Evolutionary conservation across 1,284 basidiomycete genomes (phyloP), one percentile per base, ranked within the genome.

Genomic region (Xanthoconium separans): DNA sequence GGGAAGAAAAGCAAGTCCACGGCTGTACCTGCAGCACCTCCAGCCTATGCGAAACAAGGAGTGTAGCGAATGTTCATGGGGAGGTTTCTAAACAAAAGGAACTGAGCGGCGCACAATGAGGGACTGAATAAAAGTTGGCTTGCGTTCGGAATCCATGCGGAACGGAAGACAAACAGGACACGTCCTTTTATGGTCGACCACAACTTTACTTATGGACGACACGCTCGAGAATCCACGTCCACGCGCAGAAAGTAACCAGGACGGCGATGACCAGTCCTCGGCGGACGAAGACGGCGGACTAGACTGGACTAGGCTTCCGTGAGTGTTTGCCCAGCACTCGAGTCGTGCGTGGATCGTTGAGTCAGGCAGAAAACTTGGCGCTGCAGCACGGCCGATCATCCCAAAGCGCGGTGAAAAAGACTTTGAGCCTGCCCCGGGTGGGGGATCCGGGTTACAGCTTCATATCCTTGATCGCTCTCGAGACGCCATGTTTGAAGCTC

Each of bases 1-100:
- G 96, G 96, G 72, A 93, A 98, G 77, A 98, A 96, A 36, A 98
- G 82, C 54, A 98, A 80, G 74, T 99, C 96, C 24, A 96, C 94
- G 2, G 92, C 81, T 16, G 92, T 90, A 42, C 95, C 95, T 24
- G 95, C 93, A 37, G 87, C 72, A 18, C 90, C 94, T 37, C 94
- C 94, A 48, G 92, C 88, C 91, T 95, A 60, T 44, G 56, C 47
- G 44, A 30, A 41, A 37, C 30, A 45, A 55, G 43, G 53, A 48
- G 46, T 44, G 42, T 58, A 48, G 50, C 39, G 15, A 50, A 58
- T 51, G 55, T 58, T 58, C 48, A 50, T 55, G 54, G 2, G 30
- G 37, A 41, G 8, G 47, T 47, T 39, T 56, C 22, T 20, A 30
- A 34, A 54, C 4, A 50, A 50, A 56, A 53, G 22, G 47, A 58